Percentiles rank a stretch among this genome's conserved stretches.
Conservation (phyloP, 1,284 basidiomycete genomes). For the Malassezia sympodialis region DNA sequence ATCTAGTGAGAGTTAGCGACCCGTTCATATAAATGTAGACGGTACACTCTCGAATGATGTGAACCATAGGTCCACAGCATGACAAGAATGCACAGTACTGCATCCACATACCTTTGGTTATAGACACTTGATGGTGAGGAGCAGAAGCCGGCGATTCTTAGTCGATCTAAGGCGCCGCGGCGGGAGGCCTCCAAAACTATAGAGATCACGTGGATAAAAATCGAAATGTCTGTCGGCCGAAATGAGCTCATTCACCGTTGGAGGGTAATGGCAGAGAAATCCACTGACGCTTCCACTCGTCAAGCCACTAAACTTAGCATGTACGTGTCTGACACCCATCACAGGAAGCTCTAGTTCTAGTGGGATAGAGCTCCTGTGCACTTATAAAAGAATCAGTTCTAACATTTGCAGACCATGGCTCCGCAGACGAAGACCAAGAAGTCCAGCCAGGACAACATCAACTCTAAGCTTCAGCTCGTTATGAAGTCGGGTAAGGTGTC, state of each 20-base stretch:
- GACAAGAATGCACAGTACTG: background rate
- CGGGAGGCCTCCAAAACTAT: constrained; percentile 4
- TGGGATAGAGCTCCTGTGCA: background rate
- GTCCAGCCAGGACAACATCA: constrained; percentile 67
- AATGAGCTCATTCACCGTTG: background rate
- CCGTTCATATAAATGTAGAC: background rate
- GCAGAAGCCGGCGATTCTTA: background rate
- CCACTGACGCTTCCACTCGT: constrained; percentile 3
- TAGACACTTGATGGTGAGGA: constrained; percentile 19
- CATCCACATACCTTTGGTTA: constrained; percentile 15
- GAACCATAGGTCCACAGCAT: background rate
- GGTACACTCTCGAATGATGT: background rate
- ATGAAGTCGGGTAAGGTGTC: constrained; percentile 67
- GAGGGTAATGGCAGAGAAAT: background rate
- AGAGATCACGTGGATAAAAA: constrained; percentile 11
- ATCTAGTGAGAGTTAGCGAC: constrained; percentile 21
- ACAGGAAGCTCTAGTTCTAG: background rate
- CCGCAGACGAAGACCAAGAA: constrained; percentile 78
- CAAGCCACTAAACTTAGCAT: constrained; percentile 11
- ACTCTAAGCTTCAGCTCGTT: constrained; percentile 87
- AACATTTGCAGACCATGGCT: constrained; percentile 57
- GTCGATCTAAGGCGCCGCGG: background rate
- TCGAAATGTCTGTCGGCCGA: constrained; percentile 12
- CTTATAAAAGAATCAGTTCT: background rate
- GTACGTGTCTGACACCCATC: constrained; percentile 2